Conservation (phyloP, 73 alveolate genomes). For the Strombidium stylifer region DNA sequence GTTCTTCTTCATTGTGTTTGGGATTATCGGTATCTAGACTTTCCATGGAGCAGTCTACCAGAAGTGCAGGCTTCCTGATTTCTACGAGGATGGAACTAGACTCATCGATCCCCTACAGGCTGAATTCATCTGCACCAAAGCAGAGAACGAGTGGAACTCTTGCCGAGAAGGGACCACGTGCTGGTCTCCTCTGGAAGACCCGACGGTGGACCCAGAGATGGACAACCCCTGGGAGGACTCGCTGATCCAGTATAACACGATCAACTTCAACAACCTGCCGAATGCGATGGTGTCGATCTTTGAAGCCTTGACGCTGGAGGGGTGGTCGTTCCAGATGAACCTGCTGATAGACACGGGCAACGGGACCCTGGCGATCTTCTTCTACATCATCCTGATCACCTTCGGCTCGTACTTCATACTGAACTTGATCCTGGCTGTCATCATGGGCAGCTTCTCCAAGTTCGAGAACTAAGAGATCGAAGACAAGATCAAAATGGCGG, state of each 20-base stretch:
- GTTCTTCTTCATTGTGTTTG: slow-evolving; percentile 63
- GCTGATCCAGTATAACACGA: no score
- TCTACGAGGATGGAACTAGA: no score
- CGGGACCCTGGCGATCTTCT: slow-evolving; percentile 28
- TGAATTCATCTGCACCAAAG: no score
- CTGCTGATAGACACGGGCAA: slow-evolving; percentile 41
- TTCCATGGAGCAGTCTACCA: slow-evolving; percentile 63
- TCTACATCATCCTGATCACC: slow-evolving; percentile 23
- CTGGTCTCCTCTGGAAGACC: slow-evolving; percentile 1
- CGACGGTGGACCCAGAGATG: background rate
- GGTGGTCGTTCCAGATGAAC: slow-evolving; percentile 47
- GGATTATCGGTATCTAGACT: slow-evolving; percentile 67
- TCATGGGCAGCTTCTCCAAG: slow-evolving; percentile 29
- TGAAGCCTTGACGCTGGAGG: slow-evolving; percentile 61
- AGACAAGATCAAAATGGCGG: no score
- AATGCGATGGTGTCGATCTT: slow-evolving; percentile 61
- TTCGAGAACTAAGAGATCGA: no score
- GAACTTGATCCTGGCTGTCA: slow-evolving; percentile 69
- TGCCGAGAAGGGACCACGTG: no score
- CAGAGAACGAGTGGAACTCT: no score
- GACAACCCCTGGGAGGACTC: background rate
- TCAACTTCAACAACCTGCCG: slow-evolving; percentile 56
- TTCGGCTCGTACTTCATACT: slow-evolving; percentile 60
- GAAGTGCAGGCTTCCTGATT: slow-evolving; percentile 55
- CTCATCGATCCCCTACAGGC: no score